Conservation (phyloP, 2,329 filamentous ascomycete genomes). For the Talaromyces piceae region DNA sequence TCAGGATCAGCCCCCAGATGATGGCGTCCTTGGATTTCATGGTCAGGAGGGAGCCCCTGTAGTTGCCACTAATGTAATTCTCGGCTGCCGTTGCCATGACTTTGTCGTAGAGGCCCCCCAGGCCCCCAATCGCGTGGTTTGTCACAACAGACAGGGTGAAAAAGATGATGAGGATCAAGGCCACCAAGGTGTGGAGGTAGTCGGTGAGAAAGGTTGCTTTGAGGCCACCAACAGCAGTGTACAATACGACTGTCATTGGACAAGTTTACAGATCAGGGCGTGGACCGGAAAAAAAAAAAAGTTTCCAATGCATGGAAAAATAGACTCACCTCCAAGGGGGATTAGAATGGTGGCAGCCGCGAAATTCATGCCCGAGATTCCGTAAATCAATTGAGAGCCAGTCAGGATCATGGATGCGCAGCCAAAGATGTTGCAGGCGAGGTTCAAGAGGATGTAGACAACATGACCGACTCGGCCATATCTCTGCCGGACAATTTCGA, state of each 20-base stretch:
- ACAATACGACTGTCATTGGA: conserved; percentile 35
- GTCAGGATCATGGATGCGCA: conserved; percentile 42
- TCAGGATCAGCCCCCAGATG: conserved; percentile 41
- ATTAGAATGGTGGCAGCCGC: conserved; percentile 42
- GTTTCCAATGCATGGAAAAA: background rate
- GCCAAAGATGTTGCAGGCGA: conserved; percentile 24
- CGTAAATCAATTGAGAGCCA: conserved; percentile 39
- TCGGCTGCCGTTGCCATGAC: conserved; percentile 36
- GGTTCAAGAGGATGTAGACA: conserved; percentile 5
- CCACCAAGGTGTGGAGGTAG: conserved; percentile 43
- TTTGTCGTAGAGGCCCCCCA: conserved; percentile 41
- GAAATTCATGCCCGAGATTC: conserved; percentile 43
- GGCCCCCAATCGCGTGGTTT: conserved; percentile 36
- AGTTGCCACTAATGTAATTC: conserved; percentile 41
- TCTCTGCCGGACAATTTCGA: conserved; percentile 44
- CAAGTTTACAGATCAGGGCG: background rate
- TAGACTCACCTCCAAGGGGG: conserved; percentile 39
- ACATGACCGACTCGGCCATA: conserved; percentile 38
- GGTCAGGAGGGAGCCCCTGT: conserved; percentile 41
- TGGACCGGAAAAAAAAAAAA: background rate
- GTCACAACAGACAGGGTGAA: conserved; percentile 42
- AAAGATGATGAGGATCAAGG: conserved; percentile 43
- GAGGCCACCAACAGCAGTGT: conserved; percentile 43
- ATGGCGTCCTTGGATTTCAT: conserved; percentile 42
- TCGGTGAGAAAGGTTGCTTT: conserved; percentile 46